Evolutionary conservation across 768 basidiomycete species (phyloP), one percentile per base, ranked within the genome.

Genomic region (Leccinum olivaceopallidum): DNA sequence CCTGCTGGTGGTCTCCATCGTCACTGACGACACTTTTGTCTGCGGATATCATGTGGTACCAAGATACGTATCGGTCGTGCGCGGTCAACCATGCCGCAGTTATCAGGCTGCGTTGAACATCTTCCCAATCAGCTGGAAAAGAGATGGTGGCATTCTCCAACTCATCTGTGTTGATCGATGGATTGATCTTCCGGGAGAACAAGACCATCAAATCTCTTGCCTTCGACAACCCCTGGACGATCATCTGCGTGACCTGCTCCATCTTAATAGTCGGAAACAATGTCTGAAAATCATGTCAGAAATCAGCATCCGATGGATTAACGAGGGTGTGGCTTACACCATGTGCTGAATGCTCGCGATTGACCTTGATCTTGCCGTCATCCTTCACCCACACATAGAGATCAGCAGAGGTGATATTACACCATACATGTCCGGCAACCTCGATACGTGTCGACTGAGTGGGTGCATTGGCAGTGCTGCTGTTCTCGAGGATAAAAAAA

Each of bases 221-320:
- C 13, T 51, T 57, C 3, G 10, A 13, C n/a, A 57, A 28, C 18
- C 56, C 36, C 34, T 10, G 22, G 34, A 24, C 7, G 10, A 57
- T 14, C 36, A 14, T 51, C 34, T 37, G 4, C 6, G 24, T 50
- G 36, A 57, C 24, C 26, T 37, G n/a, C 20, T 37, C 56, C 49
- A 57, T 39, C 22, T 50, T 5, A 2, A 57, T 50, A 6, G 34
- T n/a, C 3, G 36, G 36, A 37, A 63, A 64, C 24, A 62, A 26
- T 8, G 48, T 30, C 26, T 56, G n/a, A 24, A 60, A n/a, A 20
- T 24, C 16, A 16, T 3, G 10, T 22, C 20, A 22, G 18, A 39
- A 39, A 39, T 39, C 16, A 39, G 39, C 6, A 39, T 39, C 7
- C 48, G 14, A 48, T 18, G 10, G 13, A n/a, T 10, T 2, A 22